Evolutionary conservation across 768 basidiomycete species (phyloP).

Genomic region (Dacryopinax spathularia): DNA sequence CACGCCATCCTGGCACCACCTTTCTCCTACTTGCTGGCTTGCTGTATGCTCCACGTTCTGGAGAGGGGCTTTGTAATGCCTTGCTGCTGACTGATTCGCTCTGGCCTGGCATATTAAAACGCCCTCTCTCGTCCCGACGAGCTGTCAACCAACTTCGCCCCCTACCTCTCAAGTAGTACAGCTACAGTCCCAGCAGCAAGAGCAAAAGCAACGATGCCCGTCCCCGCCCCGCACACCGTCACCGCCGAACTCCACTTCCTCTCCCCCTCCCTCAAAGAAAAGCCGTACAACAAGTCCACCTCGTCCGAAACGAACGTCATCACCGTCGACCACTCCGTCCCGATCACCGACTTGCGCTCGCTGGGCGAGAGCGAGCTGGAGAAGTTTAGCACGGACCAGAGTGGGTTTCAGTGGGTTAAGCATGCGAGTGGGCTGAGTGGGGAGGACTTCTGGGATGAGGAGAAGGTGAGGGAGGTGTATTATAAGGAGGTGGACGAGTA

Average conservation of each 20-base stretch:
- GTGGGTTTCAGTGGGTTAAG: slow-evolving; percentile 34
- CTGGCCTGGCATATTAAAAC: no score
- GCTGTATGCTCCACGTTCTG: no score
- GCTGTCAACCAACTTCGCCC: no score
- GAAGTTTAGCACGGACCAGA: slow-evolving; percentile 24
- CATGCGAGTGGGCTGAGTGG: slow-evolving; percentile 21
- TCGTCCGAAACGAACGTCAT: slow-evolving; percentile 8
- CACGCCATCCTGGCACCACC: no score
- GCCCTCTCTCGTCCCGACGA: no score
- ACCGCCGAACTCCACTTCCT: slow-evolving; percentile 7
- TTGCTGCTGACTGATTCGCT: no score
- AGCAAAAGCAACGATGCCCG: no score
- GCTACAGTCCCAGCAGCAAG: no score
- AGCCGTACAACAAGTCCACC: slow-evolving; percentile 3
- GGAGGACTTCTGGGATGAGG: slow-evolving; percentile 3
- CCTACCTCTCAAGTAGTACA: no score
- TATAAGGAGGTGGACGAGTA: neutral
- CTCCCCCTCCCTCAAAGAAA: slow-evolving; percentile 5
- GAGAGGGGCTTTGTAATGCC: no score
- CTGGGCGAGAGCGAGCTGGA: slow-evolving; percentile 7
- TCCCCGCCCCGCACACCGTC: slow-evolving; percentile 1
- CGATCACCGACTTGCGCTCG: slow-evolving; percentile 13
- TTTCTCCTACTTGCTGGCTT: no score
- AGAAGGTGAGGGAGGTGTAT: neutral
- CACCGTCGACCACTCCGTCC: neutral